phyloP scores from a whole-genome alignment of 1,284 basidiomycete genomes.

The Heterobasidion parviporum region DNA sequence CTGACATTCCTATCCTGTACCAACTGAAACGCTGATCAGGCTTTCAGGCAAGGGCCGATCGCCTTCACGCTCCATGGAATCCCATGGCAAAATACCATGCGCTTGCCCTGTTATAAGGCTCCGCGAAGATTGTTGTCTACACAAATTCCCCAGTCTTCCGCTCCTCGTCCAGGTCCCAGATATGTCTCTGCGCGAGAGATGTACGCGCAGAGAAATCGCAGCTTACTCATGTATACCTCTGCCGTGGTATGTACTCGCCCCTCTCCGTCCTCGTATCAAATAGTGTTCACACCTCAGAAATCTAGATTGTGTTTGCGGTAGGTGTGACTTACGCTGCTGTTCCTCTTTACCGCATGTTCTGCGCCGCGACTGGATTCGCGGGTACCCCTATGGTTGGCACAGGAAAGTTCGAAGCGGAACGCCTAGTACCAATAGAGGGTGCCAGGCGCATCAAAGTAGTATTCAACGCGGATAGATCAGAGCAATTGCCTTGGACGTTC shows the following conservation, averaged over 20 bases:
- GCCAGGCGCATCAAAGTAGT: slow-evolving; percentile 83
- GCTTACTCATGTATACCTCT: slow-evolving; percentile 71
- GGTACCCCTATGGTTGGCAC: slow-evolving; percentile 89
- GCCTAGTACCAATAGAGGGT: slow-evolving; percentile 69
- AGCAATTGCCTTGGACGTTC: slow-evolving; percentile 91
- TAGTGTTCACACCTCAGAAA: not conserved
- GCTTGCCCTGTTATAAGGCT: not conserved
- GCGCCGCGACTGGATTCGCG: slow-evolving; percentile 93
- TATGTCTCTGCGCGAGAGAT: slow-evolving; percentile 20
- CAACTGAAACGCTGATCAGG: not conserved
- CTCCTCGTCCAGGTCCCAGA: slow-evolving; percentile 12
- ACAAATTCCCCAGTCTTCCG: slow-evolving; percentile 1
- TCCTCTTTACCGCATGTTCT: slow-evolving; percentile 96
- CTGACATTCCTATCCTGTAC: not conserved
- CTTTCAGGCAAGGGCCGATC: not conserved
- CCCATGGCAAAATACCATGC: not conserved
- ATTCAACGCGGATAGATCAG: slow-evolving; percentile 90
- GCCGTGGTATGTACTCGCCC: slow-evolving; percentile 51
- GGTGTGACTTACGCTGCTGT: slow-evolving; percentile 95
- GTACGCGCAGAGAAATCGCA: slow-evolving; percentile 53
- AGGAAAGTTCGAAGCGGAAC: slow-evolving; percentile 72
- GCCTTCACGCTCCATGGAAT: not conserved
- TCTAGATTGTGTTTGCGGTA: slow-evolving; percentile 69
- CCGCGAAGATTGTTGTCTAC: not conserved
- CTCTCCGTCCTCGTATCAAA: not conserved